phyloP scores from a whole-genome alignment of 257 asterid genomes.

The Solanum paucissectum region DNA sequence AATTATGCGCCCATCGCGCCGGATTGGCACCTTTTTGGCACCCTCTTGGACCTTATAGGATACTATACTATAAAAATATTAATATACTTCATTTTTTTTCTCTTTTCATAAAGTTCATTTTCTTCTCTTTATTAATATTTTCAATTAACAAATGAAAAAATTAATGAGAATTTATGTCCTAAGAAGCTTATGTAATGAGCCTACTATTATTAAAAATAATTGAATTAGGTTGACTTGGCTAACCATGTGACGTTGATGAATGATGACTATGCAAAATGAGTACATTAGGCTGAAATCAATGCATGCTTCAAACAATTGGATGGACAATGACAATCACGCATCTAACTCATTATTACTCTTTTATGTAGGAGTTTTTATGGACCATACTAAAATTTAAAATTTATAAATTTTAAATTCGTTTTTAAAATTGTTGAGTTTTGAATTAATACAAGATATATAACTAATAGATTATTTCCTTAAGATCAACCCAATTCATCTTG shows the following conservation, averaged over 20 bases:
- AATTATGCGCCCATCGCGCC: slow-evolving; percentile 1
- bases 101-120: not conserved
- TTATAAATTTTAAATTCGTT: not conserved
- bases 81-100: not conserved
- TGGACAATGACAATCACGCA: not conserved
- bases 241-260: not conserved
- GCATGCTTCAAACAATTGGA: not conserved
- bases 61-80: not conserved
- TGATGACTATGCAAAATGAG: slow-evolving; percentile 1
- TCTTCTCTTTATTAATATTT: not conserved
- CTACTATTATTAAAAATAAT: not conserved
- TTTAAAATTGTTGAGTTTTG: not conserved
- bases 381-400: not conserved
- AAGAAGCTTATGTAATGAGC: not conserved
- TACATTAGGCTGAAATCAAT: not conserved
- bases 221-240: not conserved
- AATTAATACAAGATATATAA: too few species aligned
- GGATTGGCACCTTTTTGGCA: not conserved
- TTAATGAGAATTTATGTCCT: not conserved
- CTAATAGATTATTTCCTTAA: not conserved
- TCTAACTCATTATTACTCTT: not conserved
- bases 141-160: not conserved
- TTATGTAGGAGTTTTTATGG: not conserved
- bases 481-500: too few species aligned
- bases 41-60: not conserved